These are phyloP conservation scores for Leucosporidium yakuticum DNA, from an alignment of 768 basidiomycete species.

Conservation along the genomic window DNA sequence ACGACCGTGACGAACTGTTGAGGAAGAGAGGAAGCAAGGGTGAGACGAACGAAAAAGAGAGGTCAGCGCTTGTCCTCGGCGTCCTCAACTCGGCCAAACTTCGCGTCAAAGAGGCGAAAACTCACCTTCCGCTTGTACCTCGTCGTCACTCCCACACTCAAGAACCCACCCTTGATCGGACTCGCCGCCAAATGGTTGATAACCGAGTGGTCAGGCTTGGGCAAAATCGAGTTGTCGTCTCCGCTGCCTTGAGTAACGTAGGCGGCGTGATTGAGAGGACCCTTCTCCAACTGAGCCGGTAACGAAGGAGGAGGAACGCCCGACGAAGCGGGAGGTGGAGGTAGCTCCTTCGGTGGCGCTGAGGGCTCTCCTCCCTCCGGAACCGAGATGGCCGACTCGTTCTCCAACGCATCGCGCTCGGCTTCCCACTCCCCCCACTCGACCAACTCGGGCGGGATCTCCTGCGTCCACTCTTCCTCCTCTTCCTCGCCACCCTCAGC, in stretches of 20 bases:
- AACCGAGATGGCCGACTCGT: constrained; percentile 1
- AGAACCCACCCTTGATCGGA: constrained; percentile 85
- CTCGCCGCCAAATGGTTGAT: constrained; percentile 88
- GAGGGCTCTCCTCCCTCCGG: background rate
- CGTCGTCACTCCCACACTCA: constrained; percentile 87
- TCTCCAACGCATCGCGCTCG: constrained; percentile 49
- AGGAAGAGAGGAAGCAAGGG: background rate
- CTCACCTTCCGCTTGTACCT: constrained; percentile 82
- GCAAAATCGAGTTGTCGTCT: constrained; percentile 84
- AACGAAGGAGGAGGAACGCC: constrained; percentile 67
- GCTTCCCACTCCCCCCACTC: constrained; percentile 77
- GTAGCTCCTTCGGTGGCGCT: background rate
- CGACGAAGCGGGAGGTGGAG: constrained; percentile 2
- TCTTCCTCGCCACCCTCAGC: constrained; percentile 30
- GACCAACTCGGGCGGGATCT: constrained; percentile 69
- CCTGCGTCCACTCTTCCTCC: constrained; percentile 62
- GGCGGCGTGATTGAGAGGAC: constrained; percentile 65
- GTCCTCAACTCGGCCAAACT: background rate
- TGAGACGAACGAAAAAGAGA: background rate
- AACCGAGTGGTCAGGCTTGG: constrained; percentile 89
- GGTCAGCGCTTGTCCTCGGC: background rate
- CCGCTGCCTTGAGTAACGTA: constrained; percentile 39
- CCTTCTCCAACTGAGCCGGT: constrained; percentile 85
- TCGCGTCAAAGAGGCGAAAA: too few relatives aligned
- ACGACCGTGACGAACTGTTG: constrained; percentile 36